Percentiles rank a stretch among this genome's conserved stretches.
Conservation (phyloP, 2,329 filamentous ascomycete species). For the Macrophomina pseudophaseolina region DNA sequence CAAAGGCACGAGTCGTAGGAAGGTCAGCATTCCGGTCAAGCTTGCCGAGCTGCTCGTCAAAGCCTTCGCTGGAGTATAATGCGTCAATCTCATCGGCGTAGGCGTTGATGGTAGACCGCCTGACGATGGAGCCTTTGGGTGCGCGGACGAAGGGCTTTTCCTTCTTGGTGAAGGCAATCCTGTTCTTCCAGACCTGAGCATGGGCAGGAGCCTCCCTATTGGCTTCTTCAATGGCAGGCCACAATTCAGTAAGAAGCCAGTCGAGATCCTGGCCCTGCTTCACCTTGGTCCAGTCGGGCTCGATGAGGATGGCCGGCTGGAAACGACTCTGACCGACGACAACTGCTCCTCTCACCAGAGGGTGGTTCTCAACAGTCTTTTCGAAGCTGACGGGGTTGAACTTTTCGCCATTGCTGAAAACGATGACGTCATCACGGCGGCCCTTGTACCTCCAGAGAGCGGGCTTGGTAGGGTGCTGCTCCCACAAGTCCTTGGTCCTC, state of each 20-base stretch:
- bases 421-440: slow-evolving; percentile 33
- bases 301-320: slow-evolving; percentile 39
- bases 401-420: slow-evolving; percentile 32
- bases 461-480: slow-evolving; percentile 27
- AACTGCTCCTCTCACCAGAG: slow-evolving; percentile 37
- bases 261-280: slow-evolving; percentile 26
- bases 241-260: slow-evolving; percentile 50
- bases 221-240: slow-evolving; percentile 51
- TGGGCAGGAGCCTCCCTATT: slow-evolving; percentile 50
- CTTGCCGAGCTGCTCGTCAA: slow-evolving; percentile 24
- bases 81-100: slow-evolving; percentile 54
- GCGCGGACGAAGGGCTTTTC: slow-evolving; percentile 53
- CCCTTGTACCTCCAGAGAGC: slow-evolving; percentile 32
- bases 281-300: slow-evolving; percentile 29
- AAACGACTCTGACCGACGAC: slow-evolving; percentile 39
- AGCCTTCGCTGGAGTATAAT: slow-evolving; percentile 42
- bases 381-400: slow-evolving; percentile 34
- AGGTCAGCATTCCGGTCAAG: slow-evolving; percentile 25
- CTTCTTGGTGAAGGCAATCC: slow-evolving; percentile 48
- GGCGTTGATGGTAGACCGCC: slow-evolving; percentile 45
- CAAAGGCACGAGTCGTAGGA: slow-evolving; percentile 26
- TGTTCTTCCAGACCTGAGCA: slow-evolving; percentile 49
- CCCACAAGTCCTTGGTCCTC: slow-evolving; percentile 31
- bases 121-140: slow-evolving; percentile 54
- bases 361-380: slow-evolving; percentile 34